phyloP scores from a whole-genome alignment of 768 basidiomycete genomes.

The Agrocybe praecox region DNA sequence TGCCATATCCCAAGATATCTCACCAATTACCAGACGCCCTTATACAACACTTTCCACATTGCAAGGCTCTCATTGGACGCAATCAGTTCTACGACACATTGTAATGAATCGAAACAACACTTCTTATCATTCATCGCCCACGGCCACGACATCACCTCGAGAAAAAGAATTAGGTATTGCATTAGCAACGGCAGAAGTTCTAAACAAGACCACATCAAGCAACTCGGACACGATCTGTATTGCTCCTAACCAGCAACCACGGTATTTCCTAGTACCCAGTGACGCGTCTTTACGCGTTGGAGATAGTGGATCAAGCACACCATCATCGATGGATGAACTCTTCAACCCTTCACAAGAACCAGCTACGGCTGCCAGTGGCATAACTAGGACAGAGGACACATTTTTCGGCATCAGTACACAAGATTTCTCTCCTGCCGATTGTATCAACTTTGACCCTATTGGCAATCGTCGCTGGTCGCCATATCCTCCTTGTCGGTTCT shows the following conservation, averaged over 20 bases:
- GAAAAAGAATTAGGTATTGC: constrained; percentile 74
- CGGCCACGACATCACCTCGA: constrained; percentile 30
- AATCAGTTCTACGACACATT: constrained; percentile 64
- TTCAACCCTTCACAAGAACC: constrained; percentile 45
- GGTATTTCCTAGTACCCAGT: constrained; percentile 65
- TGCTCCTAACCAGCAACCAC: constrained; percentile 21
- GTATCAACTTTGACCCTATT: constrained; percentile 42
- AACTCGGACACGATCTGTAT: constrained; percentile 9
- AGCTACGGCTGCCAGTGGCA: constrained; percentile 2
- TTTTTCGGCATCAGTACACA: constrained; percentile 66
- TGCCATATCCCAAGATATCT: constrained; percentile 71
- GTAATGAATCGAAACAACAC: constrained; percentile 46
- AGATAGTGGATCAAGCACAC: constrained; percentile 51
- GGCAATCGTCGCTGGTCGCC: constrained; percentile 61
- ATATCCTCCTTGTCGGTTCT: constrained; percentile 83
- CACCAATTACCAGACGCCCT: constrained; percentile 65
- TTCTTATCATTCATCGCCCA: constrained; percentile 34
- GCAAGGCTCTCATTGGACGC: constrained; percentile 81
- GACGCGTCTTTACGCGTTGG: constrained; percentile 80
- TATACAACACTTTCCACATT: constrained; percentile 71
- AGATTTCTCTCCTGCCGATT: constrained; percentile 41
- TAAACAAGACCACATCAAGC: constrained; percentile 16
- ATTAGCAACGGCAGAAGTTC: constrained; percentile 55
- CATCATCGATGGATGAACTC: constrained; percentile 68
- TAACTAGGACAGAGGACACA: constrained; percentile 46